Conservation (phyloP, 805 yeast species). For the Hanseniaspora meyeri region DNA sequence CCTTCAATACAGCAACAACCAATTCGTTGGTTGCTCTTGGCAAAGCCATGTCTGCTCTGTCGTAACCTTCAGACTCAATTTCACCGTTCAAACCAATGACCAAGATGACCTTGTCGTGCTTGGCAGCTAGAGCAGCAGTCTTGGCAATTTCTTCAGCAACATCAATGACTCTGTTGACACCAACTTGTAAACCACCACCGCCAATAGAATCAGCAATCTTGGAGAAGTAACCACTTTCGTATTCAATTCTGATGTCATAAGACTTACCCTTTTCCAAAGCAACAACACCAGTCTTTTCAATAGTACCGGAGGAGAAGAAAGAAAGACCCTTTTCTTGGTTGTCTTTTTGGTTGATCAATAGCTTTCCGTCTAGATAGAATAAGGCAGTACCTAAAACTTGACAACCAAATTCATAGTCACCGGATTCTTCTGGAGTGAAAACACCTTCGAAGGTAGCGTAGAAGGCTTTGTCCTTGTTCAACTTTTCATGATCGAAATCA, state of each 20-base stretch:
- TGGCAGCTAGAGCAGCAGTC: constrained; percentile 40
- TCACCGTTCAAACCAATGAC: constrained; percentile 41
- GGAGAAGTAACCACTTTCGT: constrained; percentile 38
- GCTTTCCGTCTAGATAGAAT: constrained; percentile 39
- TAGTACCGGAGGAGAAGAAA: constrained; percentile 45
- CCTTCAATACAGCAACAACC: constrained; percentile 34
- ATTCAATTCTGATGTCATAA: constrained; percentile 38
- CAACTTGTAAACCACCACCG: constrained; percentile 30
- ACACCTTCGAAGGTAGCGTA: constrained; percentile 36
- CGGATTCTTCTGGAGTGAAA: constrained; percentile 37
- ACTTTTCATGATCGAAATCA: constrained; percentile 24
- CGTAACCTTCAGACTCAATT: constrained; percentile 52
- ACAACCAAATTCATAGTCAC: constrained; percentile 41
- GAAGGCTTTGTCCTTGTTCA: constrained; percentile 23
- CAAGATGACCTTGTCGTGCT: constrained; percentile 42
- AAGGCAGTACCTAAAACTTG: constrained; percentile 44
- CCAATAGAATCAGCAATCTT: constrained; percentile 23
- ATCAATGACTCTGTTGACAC: constrained; percentile 24
- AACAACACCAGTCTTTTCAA: constrained; percentile 35
- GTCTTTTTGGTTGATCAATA: constrained; percentile 46
- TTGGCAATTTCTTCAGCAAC: constrained; percentile 26
- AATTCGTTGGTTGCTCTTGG: constrained; percentile 39
- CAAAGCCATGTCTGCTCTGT: constrained; percentile 38
- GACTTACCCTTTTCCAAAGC: constrained; percentile 33
- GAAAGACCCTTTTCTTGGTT: constrained; percentile 38